phyloP scores from a whole-genome alignment of 257 asterid species.

The Forsythia viridissima region DNA sequence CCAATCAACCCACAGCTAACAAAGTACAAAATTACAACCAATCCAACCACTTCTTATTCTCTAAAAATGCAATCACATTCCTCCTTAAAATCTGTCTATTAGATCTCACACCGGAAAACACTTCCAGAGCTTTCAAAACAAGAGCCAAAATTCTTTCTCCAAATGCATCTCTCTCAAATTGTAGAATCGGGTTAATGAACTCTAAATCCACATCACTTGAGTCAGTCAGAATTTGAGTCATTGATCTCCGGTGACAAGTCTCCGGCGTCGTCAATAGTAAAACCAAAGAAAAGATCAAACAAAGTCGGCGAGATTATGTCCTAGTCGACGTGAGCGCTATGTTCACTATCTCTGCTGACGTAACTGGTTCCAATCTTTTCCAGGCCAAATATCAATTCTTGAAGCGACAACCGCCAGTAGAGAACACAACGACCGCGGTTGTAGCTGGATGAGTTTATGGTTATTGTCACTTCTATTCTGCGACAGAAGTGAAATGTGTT shows the following conservation, averaged over 20 bases:
- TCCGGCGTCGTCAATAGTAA: constrained; percentile 25
- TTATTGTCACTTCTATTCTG: too few relatives aligned
- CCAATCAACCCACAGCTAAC: too few relatives aligned
- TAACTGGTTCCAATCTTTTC: constrained; percentile 32
- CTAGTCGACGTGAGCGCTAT: constrained; percentile 44
- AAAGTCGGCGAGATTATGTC: constrained; percentile 45
- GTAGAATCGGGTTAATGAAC: constrained; percentile 22
- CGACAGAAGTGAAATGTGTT: too few relatives aligned
- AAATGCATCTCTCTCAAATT: constrained; percentile 41
- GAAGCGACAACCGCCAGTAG: too few relatives aligned
- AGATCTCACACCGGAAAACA: constrained; percentile 32
- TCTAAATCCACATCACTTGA: constrained; percentile 29
- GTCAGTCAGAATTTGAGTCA: constrained; percentile 40
- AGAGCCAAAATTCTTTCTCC: constrained; percentile 29
- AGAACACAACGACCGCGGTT: too few relatives aligned
- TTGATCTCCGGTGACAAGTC: constrained; percentile 3
- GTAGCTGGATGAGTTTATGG: too few relatives aligned
- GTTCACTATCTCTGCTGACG: constrained; percentile 84
- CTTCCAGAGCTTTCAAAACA: constrained; percentile 37
- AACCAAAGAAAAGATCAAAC: constrained; percentile 51
- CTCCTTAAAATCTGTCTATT: constrained; percentile 35
- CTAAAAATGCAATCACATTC: constrained; percentile 67
- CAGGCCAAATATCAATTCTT: constrained; percentile 31
- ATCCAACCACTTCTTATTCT: neutral
- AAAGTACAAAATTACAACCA: too few relatives aligned